These are phyloP conservation scores for Lyophyllum shimeji DNA, from an alignment of 768 basidiomycete species.

Conservation along the genomic window DNA sequence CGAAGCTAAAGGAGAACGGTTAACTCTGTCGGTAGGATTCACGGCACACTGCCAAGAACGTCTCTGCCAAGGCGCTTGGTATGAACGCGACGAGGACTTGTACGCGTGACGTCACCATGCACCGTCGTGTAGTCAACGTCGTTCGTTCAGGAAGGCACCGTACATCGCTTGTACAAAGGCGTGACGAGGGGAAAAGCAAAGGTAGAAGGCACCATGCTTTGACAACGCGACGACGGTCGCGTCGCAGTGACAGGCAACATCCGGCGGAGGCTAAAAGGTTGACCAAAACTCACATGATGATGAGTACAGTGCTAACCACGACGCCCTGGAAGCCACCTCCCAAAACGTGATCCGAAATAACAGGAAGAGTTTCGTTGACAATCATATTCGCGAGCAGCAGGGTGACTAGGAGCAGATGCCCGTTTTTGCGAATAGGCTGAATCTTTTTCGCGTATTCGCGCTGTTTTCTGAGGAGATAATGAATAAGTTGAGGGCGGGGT, in stretches of 20 bases:
- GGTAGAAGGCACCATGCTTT: too few relatives aligned
- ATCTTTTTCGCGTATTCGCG: constrained; percentile 81
- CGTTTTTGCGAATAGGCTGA: constrained; percentile 81
- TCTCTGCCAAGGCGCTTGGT: neutral
- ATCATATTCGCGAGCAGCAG: constrained; percentile 90
- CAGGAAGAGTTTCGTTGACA: constrained; percentile 83
- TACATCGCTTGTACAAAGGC: too few relatives aligned
- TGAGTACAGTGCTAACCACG: constrained; percentile 78
- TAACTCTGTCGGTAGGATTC: neutral
- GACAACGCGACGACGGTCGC: neutral
- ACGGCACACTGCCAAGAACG: constrained; percentile 1
- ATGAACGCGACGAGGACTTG: too few relatives aligned
- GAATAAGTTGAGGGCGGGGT: constrained; percentile 4
- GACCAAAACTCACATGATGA: constrained; percentile 71
- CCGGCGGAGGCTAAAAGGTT: neutral
- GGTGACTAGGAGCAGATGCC: constrained; percentile 80
- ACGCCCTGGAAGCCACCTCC: constrained; percentile 80
- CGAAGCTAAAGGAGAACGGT: constrained; percentile 50
- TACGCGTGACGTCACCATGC: constrained; percentile 17
- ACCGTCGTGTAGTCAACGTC: neutral
- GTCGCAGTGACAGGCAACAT: neutral
- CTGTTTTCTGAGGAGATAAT: constrained; percentile 56
- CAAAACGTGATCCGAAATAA: constrained; percentile 77
- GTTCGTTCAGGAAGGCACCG: too few relatives aligned
- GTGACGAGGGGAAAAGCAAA: too few relatives aligned